Percentiles rank a stretch among this genome's conserved stretches.
These are phyloP conservation scores for Triangularia setosa DNA, from an alignment of 2,329 filamentous ascomycete genomes.

Conservation along the genomic window DNA sequence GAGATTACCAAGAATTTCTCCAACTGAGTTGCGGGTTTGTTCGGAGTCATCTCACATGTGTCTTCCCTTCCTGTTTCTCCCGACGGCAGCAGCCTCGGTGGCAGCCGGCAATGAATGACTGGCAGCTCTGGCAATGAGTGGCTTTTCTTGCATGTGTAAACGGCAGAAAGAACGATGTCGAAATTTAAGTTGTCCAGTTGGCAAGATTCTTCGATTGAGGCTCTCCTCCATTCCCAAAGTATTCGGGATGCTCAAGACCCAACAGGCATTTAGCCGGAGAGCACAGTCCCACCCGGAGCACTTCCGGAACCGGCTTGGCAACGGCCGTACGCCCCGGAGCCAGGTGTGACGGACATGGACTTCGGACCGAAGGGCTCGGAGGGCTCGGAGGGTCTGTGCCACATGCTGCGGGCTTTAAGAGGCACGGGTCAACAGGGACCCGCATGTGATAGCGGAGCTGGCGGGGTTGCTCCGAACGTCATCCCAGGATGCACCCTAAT, in stretches of 20 bases:
- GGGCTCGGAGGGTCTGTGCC: neutral
- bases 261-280: neutral
- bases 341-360: neutral
- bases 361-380: neutral
- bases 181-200: no score
- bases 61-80: neutral
- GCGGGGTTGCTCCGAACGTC: neutral
- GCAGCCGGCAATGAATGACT: neutral
- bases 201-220: no score
- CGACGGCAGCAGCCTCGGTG: neutral
- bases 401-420: neutral
- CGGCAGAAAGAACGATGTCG: neutral
- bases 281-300: neutral
- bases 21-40: neutral
- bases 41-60: neutral
- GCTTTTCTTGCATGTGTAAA: neutral
- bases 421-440: neutral
- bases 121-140: neutral
- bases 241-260: neutral
- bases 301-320: neutral
- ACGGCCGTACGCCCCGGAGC: neutral
- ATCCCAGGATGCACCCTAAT: neutral
- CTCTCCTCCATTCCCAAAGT: no score
- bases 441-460: slow-evolving; percentile 12
- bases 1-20: neutral